Evolutionary conservation across 2,329 filamentous ascomycete species (phyloP), one percentile per base, ranked within the genome.

Genomic region (Diaporthe sp.): DNA sequence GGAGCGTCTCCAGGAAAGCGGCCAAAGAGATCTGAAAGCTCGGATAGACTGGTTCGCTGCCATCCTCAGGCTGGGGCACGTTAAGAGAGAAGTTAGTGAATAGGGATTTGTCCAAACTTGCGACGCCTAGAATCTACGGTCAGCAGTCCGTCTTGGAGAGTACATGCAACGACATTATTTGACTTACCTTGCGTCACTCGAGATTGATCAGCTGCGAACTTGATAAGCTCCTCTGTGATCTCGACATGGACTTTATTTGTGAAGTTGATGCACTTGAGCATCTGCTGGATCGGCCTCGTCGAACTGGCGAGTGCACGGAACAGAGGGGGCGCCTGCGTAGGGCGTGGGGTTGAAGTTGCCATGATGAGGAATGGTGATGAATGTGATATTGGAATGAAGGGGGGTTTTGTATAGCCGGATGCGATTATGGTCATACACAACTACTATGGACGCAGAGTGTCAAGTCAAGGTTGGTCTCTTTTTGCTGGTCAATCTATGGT

Each of bases 1-100:
- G 96, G 10, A 99, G 89, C 0, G 96, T 98, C 85, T 98, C 97
- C 72, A 99, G 91, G 4, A 99, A 90, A 25, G 96, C 94, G 6
- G 93, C 89, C 12, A 99, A 90, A 2, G 95, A 97, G 78, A 98
- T 93, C 82, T 97, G 93, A 82, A 99, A 99, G 70, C 90, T 91
- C 10, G 94, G 92, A 42, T 91, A 88, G 5, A 87, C 83, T 1
- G 82, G 75, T 0, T 83, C 81, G 25, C 84, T 84, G 6, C 85
- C 85, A 28, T 86, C 85, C 19, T 85, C 82, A 15, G 81, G 82
- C 8, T 77, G 79, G 37, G 82, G 86, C 75, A 85, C 87, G 78
- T 93, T 92, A 83, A 95, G 94, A 28, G 88, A 91, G 83, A 96
- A 99, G 25, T 93, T 94, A 58, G 94, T 95, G 85, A 99, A 99